Conservation (phyloP, 805 yeast genomes). For the Pichia manshurica region DNA sequence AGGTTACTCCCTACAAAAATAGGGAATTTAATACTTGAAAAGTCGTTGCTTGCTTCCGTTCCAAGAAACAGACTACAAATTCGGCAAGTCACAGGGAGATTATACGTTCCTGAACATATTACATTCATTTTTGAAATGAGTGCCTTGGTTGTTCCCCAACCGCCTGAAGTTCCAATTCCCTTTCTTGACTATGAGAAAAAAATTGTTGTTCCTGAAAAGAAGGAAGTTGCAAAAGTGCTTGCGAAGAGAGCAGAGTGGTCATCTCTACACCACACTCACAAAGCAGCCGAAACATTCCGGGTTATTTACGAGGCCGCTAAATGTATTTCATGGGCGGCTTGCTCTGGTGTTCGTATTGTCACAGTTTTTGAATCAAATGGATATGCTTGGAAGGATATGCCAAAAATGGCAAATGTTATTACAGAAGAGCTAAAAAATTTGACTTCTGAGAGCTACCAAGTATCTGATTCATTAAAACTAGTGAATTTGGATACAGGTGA, state of each 20-base stretch:
- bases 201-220: conserved; percentile 34
- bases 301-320: conserved; percentile 34
- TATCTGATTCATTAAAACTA: conserved; percentile 21
- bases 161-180: conserved; percentile 41
- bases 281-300: conserved; percentile 38
- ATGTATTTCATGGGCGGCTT: conserved; percentile 27
- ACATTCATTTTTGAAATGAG: conserved; percentile 30
- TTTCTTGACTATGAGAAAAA: conserved; percentile 37
- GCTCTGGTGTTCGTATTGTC: conserved; percentile 21
- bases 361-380: conserved; percentile 28
- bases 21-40: conserved; percentile 13
- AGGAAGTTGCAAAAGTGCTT: conserved; percentile 30
- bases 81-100: conserved; percentile 14
- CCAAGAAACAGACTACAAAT: conserved; percentile 20
- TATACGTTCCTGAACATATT: conserved; percentile 29
- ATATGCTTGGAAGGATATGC: conserved; percentile 26
- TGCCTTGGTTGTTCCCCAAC: conserved; percentile 30
- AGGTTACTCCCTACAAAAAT: conserved; percentile 16
- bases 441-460: conserved; percentile 14
- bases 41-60: conserved; percentile 17
- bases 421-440: conserved; percentile 22
- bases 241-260: conserved; percentile 35
- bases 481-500: conserved; percentile 19
- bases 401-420: conserved; percentile 22
- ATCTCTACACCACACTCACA: conserved; percentile 34